Evolutionary conservation across 176 grass and related monocot genomes (phyloP), one percentile per base, ranked within the genome.

Genomic region (Oryza glaberrima): DNA sequence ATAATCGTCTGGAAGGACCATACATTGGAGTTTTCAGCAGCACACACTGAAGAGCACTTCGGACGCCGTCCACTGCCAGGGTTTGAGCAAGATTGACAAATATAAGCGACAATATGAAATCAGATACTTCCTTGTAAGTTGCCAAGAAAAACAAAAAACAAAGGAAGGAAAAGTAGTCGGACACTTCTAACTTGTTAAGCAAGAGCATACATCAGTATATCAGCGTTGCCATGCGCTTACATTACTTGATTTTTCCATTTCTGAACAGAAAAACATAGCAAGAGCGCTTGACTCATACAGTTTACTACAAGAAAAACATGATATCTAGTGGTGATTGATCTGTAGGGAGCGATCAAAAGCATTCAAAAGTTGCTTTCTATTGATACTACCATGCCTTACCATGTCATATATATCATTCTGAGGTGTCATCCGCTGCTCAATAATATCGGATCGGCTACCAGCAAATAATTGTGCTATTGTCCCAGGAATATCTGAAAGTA

Each of bases 391-490:
- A 72, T 83, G 17, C 34, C 71, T 75, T 30, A 49, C 77, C n/a
- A 43, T 85, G 81, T 70, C 13, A 47, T 16, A 17, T 52, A 52
- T 15, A 45, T 35, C 38, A 70, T 30, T 61, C 52, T 51, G 23
- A n/a, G 20, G 7, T 46, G 34, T 6, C 60, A 81, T 82, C 35
- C 13, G 67, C 74, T 10, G 73, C 73, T 56, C 63, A 68, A 5
- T 76, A 67, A 69, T 79, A 52, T 61, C 75, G 47, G 75, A 80
- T 0, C n/a, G 7, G 14, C 61, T 69, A 58, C 76, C 79, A 75
- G 60, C 46, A 58, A 75, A 77, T 16, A 76, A 32, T 60, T 48
- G 78, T 58, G 26, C 13, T 80, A 83, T 36, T 75, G 75, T 79
- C 61, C 52, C 74, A 26, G 61, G 64, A 65, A 80, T 6, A 87